Percentiles rank a stretch among this genome's conserved stretches.
Conservation (phyloP, 2,329 filamentous ascomycete species). For the Alternaria triticimaculans region DNA sequence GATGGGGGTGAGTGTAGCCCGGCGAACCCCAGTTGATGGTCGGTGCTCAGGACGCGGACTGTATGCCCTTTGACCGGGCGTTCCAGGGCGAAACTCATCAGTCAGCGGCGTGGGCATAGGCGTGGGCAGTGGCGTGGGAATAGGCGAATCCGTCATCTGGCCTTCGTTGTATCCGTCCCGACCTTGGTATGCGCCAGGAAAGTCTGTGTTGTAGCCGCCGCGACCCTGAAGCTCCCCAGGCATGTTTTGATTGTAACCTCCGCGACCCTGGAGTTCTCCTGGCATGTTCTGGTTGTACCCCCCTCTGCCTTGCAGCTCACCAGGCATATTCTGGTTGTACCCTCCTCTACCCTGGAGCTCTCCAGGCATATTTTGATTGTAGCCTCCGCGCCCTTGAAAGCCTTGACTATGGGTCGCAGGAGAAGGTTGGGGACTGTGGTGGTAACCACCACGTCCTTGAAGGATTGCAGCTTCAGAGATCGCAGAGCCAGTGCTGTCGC, state of each 20-base stretch:
- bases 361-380: conserved; percentile 35
- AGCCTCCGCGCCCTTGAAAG: conserved; percentile 39
- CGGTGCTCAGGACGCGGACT: conserved; percentile 39
- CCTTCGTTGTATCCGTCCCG: conserved; percentile 42
- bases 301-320: conserved; percentile 41
- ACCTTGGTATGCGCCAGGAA: conserved; percentile 41
- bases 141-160: conserved; percentile 39
- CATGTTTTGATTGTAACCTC: conserved; percentile 40
- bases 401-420: conserved; percentile 26
- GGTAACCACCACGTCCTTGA: conserved; percentile 24
- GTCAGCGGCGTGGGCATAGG: conserved; percentile 35
- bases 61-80: conserved; percentile 37
- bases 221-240: conserved; percentile 43
- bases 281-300: conserved; percentile 38
- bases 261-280: conserved; percentile 38
- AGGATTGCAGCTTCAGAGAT: conserved; percentile 30
- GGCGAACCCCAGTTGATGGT: conserved; percentile 41
- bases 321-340: conserved; percentile 40
- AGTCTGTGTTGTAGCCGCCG: conserved; percentile 40
- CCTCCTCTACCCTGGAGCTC: conserved; percentile 41
- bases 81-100: conserved; percentile 44
- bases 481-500: conserved; percentile 23
- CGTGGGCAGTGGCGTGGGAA: conserved; percentile 35
- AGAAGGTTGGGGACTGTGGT: conserved; percentile 21
- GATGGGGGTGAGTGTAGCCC: conserved; percentile 47